Conservation (phyloP, 2,329 filamentous ascomycete genomes). For the Rutstroemia sp. region DNA sequence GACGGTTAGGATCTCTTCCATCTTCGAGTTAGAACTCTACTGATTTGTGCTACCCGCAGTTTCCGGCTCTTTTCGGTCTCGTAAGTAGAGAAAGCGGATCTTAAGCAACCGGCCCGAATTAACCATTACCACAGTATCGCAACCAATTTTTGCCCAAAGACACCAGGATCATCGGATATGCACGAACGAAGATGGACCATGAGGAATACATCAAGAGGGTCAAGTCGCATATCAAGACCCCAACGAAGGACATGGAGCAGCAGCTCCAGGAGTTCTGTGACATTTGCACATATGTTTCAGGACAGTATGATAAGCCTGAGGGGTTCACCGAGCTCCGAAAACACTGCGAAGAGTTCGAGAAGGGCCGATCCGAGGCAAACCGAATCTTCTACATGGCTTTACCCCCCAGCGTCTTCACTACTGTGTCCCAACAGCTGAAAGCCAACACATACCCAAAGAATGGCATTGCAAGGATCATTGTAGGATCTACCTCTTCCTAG, state of each 20-base stretch:
- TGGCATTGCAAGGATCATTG: constrained; percentile 90
- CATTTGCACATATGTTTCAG: constrained; percentile 89
- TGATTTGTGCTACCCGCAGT: constrained; percentile 47
- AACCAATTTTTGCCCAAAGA: constrained; percentile 98
- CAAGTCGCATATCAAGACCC: constrained; percentile 97
- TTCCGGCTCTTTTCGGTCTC: constrained; percentile 93
- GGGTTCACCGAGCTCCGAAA: constrained; percentile 81
- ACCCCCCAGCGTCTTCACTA: constrained; percentile 94
- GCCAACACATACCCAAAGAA: constrained; percentile 90
- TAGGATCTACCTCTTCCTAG: constrained; percentile 39
- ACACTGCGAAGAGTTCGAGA: constrained; percentile 80
- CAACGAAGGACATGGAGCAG: constrained; percentile 94
- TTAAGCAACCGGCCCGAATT: constrained; percentile 6
- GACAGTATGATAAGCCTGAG: constrained; percentile 95
- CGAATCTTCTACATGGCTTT: constrained; percentile 99
- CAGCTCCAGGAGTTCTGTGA: constrained; percentile 85
- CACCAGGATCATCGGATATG: constrained; percentile 97
- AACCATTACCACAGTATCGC: constrained; percentile 59
- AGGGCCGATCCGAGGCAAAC: constrained; percentile 74
- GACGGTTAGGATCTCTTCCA: constrained; percentile 54
- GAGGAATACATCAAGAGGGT: constrained; percentile 90
- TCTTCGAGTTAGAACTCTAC: constrained; percentile 2
- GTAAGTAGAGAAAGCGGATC: constrained; percentile 51
- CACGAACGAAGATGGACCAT: constrained; percentile 98
- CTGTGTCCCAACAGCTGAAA: constrained; percentile 95